Evolutionary conservation across 495 filamentous ascomycete species (phyloP).

Genomic region (Daldinia concentrica): DNA sequence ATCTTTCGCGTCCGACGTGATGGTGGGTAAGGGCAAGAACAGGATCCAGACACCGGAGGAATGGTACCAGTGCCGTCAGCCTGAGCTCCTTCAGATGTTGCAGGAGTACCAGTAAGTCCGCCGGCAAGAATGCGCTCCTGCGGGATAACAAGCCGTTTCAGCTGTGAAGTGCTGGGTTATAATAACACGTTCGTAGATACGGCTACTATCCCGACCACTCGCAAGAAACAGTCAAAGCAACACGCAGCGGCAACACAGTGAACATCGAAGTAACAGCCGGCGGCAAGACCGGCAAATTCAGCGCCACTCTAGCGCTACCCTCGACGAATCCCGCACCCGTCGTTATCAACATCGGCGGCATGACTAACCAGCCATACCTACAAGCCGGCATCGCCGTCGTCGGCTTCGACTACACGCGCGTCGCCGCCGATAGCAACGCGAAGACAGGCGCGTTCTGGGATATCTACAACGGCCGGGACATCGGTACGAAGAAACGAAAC

Average conservation of each 20-base stretch:
- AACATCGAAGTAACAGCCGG: constrained; percentile 57
- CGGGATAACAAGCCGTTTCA: background rate
- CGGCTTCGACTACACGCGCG: constrained; percentile 60
- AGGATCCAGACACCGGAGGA: constrained; percentile 57
- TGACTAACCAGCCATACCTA: constrained; percentile 61
- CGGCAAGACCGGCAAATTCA: constrained; percentile 57
- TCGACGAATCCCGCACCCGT: constrained; percentile 55
- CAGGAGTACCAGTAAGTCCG: constrained; percentile 59
- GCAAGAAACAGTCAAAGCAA: constrained; percentile 60
- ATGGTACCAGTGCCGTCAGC: constrained; percentile 63
- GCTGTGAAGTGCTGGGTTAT: background rate
- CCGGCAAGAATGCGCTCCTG: background rate
- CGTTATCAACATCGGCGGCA: constrained; percentile 65
- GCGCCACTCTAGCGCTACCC: constrained; percentile 56
- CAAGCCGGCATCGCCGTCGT: constrained; percentile 61
- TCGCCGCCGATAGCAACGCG: constrained; percentile 60
- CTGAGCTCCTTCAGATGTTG: constrained; percentile 61
- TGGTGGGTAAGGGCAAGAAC: constrained; percentile 52
- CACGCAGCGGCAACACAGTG: constrained; percentile 59
- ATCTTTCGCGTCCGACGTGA: constrained; percentile 50
- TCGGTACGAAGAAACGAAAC: constrained; percentile 45
- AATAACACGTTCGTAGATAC: constrained; percentile 37
- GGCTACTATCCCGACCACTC: constrained; percentile 64
- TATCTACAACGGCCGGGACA: constrained; percentile 61
- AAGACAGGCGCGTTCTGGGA: constrained; percentile 64